Percentiles rank a stretch among this genome's conserved stretches.
These are phyloP conservation scores for Calonectria hongkongensis DNA, from an alignment of 2,329 filamentous ascomycete species.

Conservation along the genomic window DNA sequence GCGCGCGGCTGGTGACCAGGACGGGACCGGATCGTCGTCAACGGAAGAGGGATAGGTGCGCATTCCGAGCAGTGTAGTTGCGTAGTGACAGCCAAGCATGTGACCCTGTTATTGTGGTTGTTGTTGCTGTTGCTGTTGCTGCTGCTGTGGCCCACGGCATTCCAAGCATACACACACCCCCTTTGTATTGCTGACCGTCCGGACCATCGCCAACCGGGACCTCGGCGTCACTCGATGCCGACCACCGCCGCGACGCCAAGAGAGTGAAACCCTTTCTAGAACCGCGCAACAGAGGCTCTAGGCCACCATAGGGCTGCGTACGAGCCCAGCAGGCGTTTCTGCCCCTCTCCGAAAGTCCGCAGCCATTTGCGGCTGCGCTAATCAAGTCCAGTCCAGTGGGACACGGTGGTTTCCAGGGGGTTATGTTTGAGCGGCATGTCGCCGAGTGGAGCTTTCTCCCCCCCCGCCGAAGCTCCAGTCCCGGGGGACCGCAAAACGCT, in stretches of 20 bases:
- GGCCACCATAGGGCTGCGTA: neutral
- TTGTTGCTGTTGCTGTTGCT: neutral
- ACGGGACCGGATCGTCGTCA: neutral
- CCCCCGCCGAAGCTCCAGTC: neutral
- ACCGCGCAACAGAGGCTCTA: neutral
- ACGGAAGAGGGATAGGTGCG: neutral
- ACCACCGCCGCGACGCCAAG: neutral
- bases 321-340: neutral
- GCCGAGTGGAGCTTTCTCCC: conserved; percentile 1
- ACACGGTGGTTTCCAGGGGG: conserved; percentile 3
- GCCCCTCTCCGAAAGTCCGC: neutral
- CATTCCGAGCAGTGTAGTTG: neutral
- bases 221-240: conserved; percentile 17
- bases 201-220: neutral
- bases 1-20: conserved; percentile 13
- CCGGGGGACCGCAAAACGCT: neutral
- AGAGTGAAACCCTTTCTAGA: neutral
- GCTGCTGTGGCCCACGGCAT: neutral
- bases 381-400: neutral
- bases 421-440: neutral
- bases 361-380: neutral
- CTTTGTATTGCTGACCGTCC: neutral
- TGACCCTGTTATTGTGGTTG: neutral
- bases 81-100: neutral
- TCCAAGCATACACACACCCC: neutral